Conservation (phyloP, 345 rosid genomes). For the Mangifera indica region DNA sequence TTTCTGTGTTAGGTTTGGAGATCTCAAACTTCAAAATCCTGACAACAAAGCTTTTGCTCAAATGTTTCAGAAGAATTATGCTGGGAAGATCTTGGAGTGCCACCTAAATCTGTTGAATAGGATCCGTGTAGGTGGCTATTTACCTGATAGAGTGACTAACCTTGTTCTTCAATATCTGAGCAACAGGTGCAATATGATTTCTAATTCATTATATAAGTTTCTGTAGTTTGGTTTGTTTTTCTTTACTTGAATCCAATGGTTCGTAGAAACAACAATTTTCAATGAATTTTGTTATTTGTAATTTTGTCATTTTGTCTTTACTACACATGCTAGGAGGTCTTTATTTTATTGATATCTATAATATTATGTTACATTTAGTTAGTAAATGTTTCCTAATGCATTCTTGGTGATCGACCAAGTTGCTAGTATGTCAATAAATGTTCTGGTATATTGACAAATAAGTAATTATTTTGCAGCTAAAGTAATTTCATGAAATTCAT, state of each 20-base stretch:
- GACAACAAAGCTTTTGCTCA: slow-evolving; percentile 86
- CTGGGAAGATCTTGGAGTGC: slow-evolving; percentile 90
- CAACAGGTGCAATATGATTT: slow-evolving; percentile 61
- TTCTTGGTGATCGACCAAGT: neutral
- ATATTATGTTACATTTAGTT: neutral
- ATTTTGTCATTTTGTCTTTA: too few relatives aligned
- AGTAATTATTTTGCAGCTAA: neutral
- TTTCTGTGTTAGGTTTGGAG: slow-evolving; percentile 74
- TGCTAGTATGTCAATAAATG: neutral
- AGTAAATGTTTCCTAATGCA: neutral
- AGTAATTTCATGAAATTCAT: neutral
- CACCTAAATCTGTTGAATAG: slow-evolving; percentile 79
- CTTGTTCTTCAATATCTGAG: slow-evolving; percentile 91
- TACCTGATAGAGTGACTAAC: slow-evolving; percentile 95
- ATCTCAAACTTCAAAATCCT: slow-evolving; percentile 80
- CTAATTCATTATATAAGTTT: neutral
- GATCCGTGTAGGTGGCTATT: slow-evolving; percentile 84
- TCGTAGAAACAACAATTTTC: neutral
- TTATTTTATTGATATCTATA: neutral
- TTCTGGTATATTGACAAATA: neutral
- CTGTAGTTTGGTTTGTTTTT: neutral
- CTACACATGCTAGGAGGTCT: too few relatives aligned
- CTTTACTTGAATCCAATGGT: neutral
- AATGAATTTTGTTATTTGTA: neutral
- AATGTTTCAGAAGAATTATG: slow-evolving; percentile 88